Percentiles rank a stretch among this genome's conserved stretches.
These are phyloP conservation scores for Trichoderma simmonsii DNA, from an alignment of 2,329 filamentous ascomycete genomes.

Conservation along the genomic window DNA sequence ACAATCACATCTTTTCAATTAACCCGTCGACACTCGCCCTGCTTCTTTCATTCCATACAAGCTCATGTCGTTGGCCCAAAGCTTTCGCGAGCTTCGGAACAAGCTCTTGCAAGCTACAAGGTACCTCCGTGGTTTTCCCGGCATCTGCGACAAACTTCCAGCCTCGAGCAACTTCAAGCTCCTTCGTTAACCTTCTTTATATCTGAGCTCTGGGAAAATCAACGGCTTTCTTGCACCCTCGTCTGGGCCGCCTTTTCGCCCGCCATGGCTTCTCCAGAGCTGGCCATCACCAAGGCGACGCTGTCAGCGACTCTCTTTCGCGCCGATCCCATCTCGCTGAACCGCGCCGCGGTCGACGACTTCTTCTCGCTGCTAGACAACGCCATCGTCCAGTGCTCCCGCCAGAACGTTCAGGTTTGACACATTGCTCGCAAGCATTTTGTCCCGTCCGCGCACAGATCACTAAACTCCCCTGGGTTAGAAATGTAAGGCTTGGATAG, in stretches of 20 bases:
- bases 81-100: neutral
- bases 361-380: conserved; percentile 66
- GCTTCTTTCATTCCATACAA: neutral
- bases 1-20: neutral
- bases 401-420: conserved; percentile 86
- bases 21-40: neutral
- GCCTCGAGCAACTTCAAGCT: neutral
- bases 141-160: neutral
- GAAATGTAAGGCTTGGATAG: conserved; percentile 86
- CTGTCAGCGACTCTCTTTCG: conserved; percentile 71
- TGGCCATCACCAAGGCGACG: conserved; percentile 77
- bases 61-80: neutral
- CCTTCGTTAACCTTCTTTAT: neutral
- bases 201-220: conserved; percentile 9
- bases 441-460: neutral
- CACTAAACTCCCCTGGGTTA: conserved; percentile 44
- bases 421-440: conserved; percentile 26
- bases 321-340: conserved; percentile 66
- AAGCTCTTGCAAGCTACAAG: neutral
- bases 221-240: neutral
- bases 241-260: neutral
- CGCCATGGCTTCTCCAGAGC: conserved; percentile 63
- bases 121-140: conserved; percentile 7
- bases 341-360: conserved; percentile 65
- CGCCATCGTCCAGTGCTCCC: conserved; percentile 68